Evolutionary conservation across 352 stramenopile species (phyloP).

Genomic region (Phytophthora foliorum): DNA sequence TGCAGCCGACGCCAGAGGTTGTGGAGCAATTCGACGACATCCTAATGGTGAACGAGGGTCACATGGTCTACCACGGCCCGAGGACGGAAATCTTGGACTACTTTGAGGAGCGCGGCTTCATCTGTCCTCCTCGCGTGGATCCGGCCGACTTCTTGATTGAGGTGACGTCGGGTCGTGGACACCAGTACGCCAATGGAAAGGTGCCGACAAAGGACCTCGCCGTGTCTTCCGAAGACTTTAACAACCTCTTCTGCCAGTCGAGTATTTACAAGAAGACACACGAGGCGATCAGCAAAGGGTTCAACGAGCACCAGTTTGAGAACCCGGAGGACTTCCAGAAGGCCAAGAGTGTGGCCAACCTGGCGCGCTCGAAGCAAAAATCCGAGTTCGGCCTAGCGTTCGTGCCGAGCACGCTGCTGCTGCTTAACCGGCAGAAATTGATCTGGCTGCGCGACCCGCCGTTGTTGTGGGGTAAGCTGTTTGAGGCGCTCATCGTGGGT

Average conservation of each 20-base stretch:
- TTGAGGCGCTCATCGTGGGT: conserved; percentile 79
- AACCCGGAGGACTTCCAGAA: conserved; percentile 63
- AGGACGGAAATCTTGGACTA: conserved; percentile 79
- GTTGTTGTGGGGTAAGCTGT: conserved; percentile 71
- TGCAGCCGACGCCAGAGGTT: conserved; percentile 88
- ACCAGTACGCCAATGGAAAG: conserved; percentile 54
- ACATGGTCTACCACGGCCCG: conserved; percentile 94
- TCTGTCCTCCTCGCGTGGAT: conserved; percentile 71
- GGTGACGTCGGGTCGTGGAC: conserved; percentile 66
- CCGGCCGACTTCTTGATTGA: conserved; percentile 80
- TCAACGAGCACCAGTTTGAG: conserved; percentile 66
- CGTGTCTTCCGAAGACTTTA: conserved; percentile 57
- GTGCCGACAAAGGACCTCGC: conserved; percentile 41
- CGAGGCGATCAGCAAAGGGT: conserved; percentile 51
- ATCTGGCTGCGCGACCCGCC: conserved; percentile 71
- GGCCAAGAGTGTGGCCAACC: conserved; percentile 53
- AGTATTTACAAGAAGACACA: conserved; percentile 65
- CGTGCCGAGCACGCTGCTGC: conserved; percentile 46
- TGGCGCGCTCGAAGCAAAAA: conserved; percentile 59
- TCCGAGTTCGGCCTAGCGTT: conserved; percentile 68
- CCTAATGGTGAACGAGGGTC: conserved; percentile 94
- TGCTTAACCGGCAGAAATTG: conserved; percentile 70
- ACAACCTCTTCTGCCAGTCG: conserved; percentile 66
- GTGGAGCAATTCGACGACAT: conserved; percentile 95
- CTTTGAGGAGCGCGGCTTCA: conserved; percentile 86